These are phyloP conservation scores for Naganishia vishniacii DNA, from an alignment of 768 basidiomycete genomes.

Conservation along the genomic window DNA sequence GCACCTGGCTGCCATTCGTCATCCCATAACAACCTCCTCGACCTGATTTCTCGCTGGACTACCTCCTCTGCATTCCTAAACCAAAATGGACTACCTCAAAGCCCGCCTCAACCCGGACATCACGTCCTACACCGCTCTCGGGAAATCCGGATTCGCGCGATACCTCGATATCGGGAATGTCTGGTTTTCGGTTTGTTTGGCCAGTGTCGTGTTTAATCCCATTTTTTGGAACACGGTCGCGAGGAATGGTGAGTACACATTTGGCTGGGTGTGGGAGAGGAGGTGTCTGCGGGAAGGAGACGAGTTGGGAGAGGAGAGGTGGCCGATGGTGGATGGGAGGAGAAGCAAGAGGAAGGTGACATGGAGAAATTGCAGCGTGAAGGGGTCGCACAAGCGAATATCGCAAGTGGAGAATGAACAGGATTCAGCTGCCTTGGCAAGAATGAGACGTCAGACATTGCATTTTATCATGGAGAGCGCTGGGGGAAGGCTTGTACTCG, in stretches of 20 bases:
- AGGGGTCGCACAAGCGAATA: too few species aligned
- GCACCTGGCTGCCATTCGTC: too few species aligned
- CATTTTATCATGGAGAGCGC: too few species aligned
- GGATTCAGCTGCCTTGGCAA: too few species aligned
- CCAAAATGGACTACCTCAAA: constrained; percentile 20
- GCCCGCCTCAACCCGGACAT: constrained; percentile 9
- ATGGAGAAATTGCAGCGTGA: too few species aligned
- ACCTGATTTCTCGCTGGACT: background rate
- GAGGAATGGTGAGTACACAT: constrained; percentile 65
- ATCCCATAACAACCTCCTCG: background rate
- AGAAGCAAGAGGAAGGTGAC: background rate
- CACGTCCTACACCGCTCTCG: background rate
- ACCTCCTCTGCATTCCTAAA: background rate
- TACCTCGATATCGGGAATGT: background rate
- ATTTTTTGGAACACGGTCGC: constrained; percentile 94
- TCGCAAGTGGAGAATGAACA: too few species aligned
- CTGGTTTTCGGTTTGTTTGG: constrained; percentile 17
- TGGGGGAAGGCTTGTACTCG: too few species aligned
- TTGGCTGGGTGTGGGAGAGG: background rate
- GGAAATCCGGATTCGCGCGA: background rate
- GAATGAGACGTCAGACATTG: too few species aligned
- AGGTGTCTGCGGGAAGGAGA: background rate
- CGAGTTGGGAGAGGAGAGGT: background rate
- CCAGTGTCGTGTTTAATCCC: constrained; percentile 66
- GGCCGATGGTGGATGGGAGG: background rate